Evolutionary conservation across 345 rosid genomes (phyloP).

Genomic region (Rhizophora apiculata): DNA sequence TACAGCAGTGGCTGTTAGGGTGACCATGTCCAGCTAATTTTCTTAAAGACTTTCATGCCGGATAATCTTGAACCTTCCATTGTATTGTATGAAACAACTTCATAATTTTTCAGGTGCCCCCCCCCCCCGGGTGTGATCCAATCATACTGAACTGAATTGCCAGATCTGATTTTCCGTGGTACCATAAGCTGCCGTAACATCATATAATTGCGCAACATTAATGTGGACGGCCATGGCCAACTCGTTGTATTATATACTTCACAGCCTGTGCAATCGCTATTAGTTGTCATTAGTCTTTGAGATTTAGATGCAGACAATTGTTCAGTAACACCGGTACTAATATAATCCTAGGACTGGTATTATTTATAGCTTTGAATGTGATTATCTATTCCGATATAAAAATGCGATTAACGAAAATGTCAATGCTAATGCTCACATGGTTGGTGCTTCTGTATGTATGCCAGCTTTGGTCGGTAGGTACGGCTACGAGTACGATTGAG

Average conservation of each 20-base stretch:
- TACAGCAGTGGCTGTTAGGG: not conserved
- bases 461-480: conserved; percentile 22
- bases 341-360: too few relatives aligned
- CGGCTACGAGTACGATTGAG: not conserved
- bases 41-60: not conserved
- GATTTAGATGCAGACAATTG: too few relatives aligned
- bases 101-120: not conserved
- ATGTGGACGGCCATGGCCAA: not conserved
- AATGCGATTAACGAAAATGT: too few relatives aligned
- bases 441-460: conserved; percentile 16
- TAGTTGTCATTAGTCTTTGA: not conserved
- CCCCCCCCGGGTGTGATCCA: not conserved
- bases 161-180: conserved; percentile 35
- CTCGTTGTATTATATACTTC: not conserved
- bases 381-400: not conserved
- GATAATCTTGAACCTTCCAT: not conserved
- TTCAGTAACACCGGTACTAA: not conserved
- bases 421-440: conserved; percentile 2
- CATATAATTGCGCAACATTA: not conserved
- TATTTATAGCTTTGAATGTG: too few relatives aligned
- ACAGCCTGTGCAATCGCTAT: too few relatives aligned
- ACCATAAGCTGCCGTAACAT: not conserved
- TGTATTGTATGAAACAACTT: not conserved
- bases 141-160: not conserved
- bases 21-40: not conserved